A percentile compares a stretch with the other conserved stretches of the same genome.
These are phyloP conservation scores for Barnettozyma sucrosica DNA, from an alignment of 805 yeast species.

Conservation along the genomic window DNA sequence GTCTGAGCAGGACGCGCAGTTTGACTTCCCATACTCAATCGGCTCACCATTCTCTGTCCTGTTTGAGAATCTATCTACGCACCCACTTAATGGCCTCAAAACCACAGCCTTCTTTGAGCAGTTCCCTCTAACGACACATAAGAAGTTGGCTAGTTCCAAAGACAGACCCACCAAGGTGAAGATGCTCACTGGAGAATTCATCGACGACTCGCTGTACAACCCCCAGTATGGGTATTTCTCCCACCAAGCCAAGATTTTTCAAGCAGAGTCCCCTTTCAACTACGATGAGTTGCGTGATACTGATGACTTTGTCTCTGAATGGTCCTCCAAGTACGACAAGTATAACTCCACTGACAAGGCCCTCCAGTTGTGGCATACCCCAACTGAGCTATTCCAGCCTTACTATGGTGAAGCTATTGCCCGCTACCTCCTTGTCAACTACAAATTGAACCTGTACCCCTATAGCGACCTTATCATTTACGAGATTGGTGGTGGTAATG, in stretches of 20 bases:
- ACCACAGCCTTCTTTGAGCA: constrained; percentile 19
- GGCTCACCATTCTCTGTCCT: constrained; percentile 14
- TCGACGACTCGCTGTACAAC: constrained; percentile 79
- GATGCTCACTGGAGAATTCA: constrained; percentile 74
- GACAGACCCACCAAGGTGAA: constrained; percentile 55
- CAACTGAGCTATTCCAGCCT: constrained; percentile 81
- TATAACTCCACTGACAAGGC: constrained; percentile 34
- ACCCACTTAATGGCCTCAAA: constrained; percentile 14
- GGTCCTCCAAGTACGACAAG: constrained; percentile 57
- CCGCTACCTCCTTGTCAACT: constrained; percentile 65
- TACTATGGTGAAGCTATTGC: constrained; percentile 85
- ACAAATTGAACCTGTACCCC: constrained; percentile 62
- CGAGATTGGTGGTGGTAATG: constrained; percentile 90
- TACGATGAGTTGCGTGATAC: constrained; percentile 51
- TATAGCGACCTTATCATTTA: constrained; percentile 68
- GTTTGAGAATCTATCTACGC: constrained; percentile 13
- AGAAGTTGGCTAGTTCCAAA: constrained; percentile 23
- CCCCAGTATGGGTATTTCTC: constrained; percentile 80
- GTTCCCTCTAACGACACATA: constrained; percentile 16
- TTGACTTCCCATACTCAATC: constrained; percentile 12
- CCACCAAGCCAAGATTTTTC: constrained; percentile 71
- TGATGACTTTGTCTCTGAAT: constrained; percentile 63
- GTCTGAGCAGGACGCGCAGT: constrained; percentile 3
- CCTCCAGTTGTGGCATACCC: constrained; percentile 82
- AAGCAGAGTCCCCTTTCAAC: constrained; percentile 58